Evolutionary conservation across 139 green algal species (phyloP).

Genomic region (Micromonas commoda): DNA sequence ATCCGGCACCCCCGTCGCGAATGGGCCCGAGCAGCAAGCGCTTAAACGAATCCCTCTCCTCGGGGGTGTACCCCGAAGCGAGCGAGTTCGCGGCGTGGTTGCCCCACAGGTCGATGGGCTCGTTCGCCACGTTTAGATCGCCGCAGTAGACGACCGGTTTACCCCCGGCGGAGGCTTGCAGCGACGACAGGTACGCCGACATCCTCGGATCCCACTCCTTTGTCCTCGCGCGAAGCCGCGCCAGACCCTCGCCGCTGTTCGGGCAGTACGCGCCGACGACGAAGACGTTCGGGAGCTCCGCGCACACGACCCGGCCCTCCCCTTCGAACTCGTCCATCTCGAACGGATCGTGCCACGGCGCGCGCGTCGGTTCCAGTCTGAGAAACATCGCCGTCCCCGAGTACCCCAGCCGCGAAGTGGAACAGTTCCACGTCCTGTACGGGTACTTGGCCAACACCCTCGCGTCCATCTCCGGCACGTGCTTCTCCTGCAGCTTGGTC

Average conservation of each 20-base stretch:
- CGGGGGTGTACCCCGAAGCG: conserved; percentile 2
- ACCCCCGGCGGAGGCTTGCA: neutral
- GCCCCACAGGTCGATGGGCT: conserved; percentile 17
- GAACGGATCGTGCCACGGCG: conserved; percentile 6
- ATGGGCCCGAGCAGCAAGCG: no score
- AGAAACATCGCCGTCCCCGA: no score
- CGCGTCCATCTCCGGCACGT: neutral
- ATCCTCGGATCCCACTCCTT: conserved; percentile 22
- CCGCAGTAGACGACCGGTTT: conserved; percentile 6
- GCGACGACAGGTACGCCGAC: neutral
- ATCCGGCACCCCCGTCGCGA: neutral
- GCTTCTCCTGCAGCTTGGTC: neutral
- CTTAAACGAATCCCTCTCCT: neutral
- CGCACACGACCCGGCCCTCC: conserved; percentile 15
- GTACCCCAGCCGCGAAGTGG: no score
- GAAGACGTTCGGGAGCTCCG: neutral
- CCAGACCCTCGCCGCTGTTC: conserved; percentile 21
- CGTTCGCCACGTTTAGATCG: conserved; percentile 21
- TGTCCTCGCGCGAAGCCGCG: conserved; percentile 1
- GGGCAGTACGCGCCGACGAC: conserved; percentile 23
- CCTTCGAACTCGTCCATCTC: neutral
- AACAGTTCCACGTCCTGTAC: no score
- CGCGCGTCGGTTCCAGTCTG: no score
- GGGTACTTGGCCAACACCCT: neutral
- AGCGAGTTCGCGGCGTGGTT: neutral